A percentile compares a stretch with the other conserved stretches of the same genome.
phyloP scores from a whole-genome alignment of 164 flowering plant genomes.

The Berberis thunbergii region DNA sequence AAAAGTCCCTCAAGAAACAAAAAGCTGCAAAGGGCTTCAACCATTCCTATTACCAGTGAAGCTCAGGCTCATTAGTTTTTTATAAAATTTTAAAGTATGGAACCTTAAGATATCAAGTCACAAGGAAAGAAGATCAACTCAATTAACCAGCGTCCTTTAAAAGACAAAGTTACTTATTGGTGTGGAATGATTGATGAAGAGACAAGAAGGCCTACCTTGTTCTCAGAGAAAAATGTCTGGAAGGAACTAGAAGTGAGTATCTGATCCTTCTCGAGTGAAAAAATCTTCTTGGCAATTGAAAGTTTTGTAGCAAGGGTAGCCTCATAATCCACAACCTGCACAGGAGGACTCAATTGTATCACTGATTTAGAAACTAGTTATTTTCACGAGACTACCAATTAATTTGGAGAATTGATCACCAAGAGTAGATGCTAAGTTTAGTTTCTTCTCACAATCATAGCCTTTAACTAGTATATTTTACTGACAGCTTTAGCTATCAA shows the following conservation, averaged over 20 bases:
- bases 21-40: constrained; percentile 96
- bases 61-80: not conserved
- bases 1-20: constrained; percentile 89
- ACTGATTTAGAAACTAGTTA: not conserved
- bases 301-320: constrained; percentile 83
- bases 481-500: too few relatives aligned
- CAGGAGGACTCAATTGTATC: not conserved
- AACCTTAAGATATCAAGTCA: not conserved
- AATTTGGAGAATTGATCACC: too few relatives aligned
- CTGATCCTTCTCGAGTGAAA: constrained; percentile 52
- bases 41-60: constrained; percentile 64
- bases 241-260: constrained; percentile 58
- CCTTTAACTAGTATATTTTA: too few relatives aligned
- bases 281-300: constrained; percentile 78
- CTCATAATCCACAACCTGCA: constrained; percentile 91
- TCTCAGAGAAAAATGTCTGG: constrained; percentile 70
- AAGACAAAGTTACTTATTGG: not conserved
- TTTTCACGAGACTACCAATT: not conserved
- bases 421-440: too few relatives aligned
- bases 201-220: constrained; percentile 49
- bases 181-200: not conserved
- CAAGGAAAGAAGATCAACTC: not conserved
- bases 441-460: too few relatives aligned
- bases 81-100: not conserved
- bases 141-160: not conserved